These are phyloP conservation scores for Pichia phayaonensis DNA, from an alignment of 805 yeast genomes.

Conservation along the genomic window DNA sequence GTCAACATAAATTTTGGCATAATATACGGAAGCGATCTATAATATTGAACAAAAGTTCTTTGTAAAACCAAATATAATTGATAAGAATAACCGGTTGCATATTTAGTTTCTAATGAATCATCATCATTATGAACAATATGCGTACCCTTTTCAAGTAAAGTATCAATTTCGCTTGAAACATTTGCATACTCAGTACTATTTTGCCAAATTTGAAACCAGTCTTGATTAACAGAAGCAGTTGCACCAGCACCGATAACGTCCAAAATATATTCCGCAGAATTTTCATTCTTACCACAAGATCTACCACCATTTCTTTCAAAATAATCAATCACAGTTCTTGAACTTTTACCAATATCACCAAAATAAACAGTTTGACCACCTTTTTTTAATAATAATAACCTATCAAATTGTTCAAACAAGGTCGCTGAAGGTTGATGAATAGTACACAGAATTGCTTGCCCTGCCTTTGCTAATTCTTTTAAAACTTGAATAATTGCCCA, in stretches of 20 bases:
- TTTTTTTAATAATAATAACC: constrained; percentile 36
- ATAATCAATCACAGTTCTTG: constrained; percentile 35
- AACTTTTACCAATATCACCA: constrained; percentile 45
- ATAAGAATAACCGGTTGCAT: constrained; percentile 39
- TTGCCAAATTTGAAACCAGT: constrained; percentile 61
- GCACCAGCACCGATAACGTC: constrained; percentile 79
- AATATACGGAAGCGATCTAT: constrained; percentile 43
- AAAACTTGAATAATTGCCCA: constrained; percentile 50
- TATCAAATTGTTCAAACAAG: constrained; percentile 35
- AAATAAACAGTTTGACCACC: constrained; percentile 50
- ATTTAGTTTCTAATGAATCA: constrained; percentile 19
- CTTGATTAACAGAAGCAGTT: constrained; percentile 48
- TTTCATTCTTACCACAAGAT: constrained; percentile 50
- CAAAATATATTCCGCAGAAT: constrained; percentile 72
- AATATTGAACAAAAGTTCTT: constrained; percentile 35
- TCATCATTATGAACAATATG: constrained; percentile 8
- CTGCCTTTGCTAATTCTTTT: constrained; percentile 41
- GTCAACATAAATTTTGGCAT: constrained; percentile 38
- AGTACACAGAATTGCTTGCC: constrained; percentile 56
- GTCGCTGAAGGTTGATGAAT: constrained; percentile 45
- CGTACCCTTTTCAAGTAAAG: constrained; percentile 17
- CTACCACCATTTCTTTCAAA: constrained; percentile 55
- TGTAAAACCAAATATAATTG: constrained; percentile 29
- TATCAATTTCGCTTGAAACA: constrained; percentile 25
- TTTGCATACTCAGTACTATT: constrained; percentile 23